Evolutionary conservation across 1,284 basidiomycete species (phyloP), one percentile per base, ranked within the genome.

Genomic region (Pseudozyma tsukubaensis): DNA sequence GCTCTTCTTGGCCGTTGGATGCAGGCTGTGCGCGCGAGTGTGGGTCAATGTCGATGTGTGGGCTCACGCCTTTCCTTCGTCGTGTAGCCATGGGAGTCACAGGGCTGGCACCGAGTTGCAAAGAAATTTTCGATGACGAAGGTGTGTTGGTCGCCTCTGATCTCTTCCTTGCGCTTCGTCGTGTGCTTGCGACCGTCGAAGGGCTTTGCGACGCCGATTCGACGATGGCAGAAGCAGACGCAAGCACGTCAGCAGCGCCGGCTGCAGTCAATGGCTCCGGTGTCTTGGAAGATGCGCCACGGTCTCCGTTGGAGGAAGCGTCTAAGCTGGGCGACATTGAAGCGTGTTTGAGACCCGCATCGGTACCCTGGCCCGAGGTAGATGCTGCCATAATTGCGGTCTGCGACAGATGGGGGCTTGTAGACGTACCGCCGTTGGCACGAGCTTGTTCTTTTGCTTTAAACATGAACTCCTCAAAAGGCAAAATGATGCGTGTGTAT

Each of bases 401-500:
- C 39, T 69, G 60, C 12, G 44, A 57, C 14, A 68, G 34, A 11
- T 57, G 56, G 1, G 72, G 68, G 45, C 72, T 71, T 34, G 43
- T 48, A 19, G 67, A 29, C 24, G 24, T 59, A 1, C 58, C 6
- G 9, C 53, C 59, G 35, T 54, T 59, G 43, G 72, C 44, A 36
- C 72, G 66, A 16, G 76, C 50, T 63, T 78, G 76, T 75, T 83
- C 69, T 71, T 71, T 65, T 45, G 75, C 69, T 91, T 89, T 68
- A 43, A 49, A 34, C 61, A 91, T 91, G 85, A 94, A 98, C 80
- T 92, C 90, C 83, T 99, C 96, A 81, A 94, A 99, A 9, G 96
- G 97, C 36, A 93, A 88, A 73, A 99, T 92, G 83, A 99, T 92
- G 60, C 91, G 90, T 60, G 88, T 88, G 86, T 97, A 99, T 4